Percentiles rank a stretch among this genome's conserved stretches.
Conservation (phyloP, 1,284 basidiomycete genomes). For the Fomitopsis pinicola region DNA sequence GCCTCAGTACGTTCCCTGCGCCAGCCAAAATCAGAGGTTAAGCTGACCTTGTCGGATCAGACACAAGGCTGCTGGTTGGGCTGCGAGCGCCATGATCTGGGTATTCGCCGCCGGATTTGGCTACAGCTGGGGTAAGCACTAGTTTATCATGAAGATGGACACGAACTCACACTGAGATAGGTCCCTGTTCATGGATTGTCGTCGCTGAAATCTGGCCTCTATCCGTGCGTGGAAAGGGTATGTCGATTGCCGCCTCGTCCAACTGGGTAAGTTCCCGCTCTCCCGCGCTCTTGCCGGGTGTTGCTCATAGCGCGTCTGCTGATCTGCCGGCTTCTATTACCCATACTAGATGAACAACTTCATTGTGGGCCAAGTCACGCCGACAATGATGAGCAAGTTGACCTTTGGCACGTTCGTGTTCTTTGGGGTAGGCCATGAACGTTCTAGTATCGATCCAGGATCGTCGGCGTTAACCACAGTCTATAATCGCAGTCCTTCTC, state of each 20-base stretch:
- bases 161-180: constrained; percentile 14
- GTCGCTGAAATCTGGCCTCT: constrained; percentile 66
- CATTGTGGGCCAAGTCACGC: constrained; percentile 57
- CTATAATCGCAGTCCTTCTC: constrained; percentile 46
- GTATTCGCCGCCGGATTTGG: constrained; percentile 65
- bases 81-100: constrained; percentile 62
- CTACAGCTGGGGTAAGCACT: constrained; percentile 54
- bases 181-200: constrained; percentile 63
- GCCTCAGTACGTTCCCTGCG: constrained; percentile 16
- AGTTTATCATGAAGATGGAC: neutral
- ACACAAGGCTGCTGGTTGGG: constrained; percentile 55
- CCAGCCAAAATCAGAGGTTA: neutral
- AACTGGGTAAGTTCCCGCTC: constrained; percentile 50
- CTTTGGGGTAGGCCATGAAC: constrained; percentile 47
- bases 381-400: constrained; percentile 55
- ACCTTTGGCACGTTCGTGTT: constrained; percentile 66
- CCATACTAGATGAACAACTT: constrained; percentile 68
- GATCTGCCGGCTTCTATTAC: neutral
- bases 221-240: constrained; percentile 62
- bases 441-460: neutral
- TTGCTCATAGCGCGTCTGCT: neutral
- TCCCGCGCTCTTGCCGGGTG: neutral
- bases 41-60: constrained; percentile 5
- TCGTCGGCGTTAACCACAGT: constrained; percentile 1
- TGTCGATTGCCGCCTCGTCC: constrained; percentile 66